Percentiles rank a stretch among this genome's conserved stretches.
phyloP scores from a whole-genome alignment of 2,329 filamentous ascomycete species.

The Pseudogymnoascus sp. region DNA sequence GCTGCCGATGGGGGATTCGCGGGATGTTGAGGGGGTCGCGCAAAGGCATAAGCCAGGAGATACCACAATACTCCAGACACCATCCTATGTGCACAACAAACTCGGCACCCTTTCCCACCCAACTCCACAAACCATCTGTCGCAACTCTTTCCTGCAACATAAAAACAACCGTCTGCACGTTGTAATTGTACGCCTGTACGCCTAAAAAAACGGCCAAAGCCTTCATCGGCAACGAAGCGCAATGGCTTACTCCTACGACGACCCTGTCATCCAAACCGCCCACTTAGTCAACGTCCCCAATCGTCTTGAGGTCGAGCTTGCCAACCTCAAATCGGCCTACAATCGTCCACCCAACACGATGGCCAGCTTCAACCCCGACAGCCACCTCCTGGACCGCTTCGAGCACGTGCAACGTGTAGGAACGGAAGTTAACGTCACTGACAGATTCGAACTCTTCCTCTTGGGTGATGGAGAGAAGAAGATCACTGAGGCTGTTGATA shows the following conservation, averaged over 20 bases:
- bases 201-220: not conserved
- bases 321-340: conserved; percentile 7
- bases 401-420: conserved; percentile 1
- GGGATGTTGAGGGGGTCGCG: not conserved
- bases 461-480: conserved; percentile 87
- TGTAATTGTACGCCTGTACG: not conserved
- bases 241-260: not conserved
- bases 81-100: not conserved
- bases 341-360: conserved; percentile 9
- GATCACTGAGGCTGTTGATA: conserved; percentile 79
- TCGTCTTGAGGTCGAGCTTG: not conserved
- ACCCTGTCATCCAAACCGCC: not conserved
- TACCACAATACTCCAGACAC: not conserved
- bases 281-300: conserved; percentile 5
- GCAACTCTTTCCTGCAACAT: not conserved
- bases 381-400: not conserved
- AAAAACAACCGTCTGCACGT: not conserved
- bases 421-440: conserved; percentile 23
- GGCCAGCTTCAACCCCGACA: conserved; percentile 4
- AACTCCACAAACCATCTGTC: not conserved
- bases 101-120: not conserved
- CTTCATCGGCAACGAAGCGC: not conserved
- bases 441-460: conserved; percentile 87
- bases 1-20: not conserved
- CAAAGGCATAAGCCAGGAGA: not conserved